Evolutionary conservation across 192 early-diverging fungal genomes (phyloP).

Genomic region (Podila epigama): DNA sequence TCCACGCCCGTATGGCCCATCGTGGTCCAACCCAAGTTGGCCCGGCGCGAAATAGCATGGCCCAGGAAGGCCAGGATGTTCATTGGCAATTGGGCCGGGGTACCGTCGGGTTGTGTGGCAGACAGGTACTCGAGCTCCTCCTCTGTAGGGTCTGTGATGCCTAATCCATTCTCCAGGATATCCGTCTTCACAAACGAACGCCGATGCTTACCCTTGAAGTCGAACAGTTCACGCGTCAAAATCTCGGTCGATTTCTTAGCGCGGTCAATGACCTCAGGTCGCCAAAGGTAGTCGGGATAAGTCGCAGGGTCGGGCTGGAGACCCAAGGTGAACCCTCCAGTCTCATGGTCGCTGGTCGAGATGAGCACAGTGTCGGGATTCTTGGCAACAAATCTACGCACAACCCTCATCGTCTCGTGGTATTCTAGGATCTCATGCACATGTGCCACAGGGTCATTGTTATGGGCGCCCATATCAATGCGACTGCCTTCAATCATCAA

Average conservation of each 20-base stretch:
- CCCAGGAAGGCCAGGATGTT: constrained; percentile 14
- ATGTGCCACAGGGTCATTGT: constrained; percentile 93
- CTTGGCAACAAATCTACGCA: constrained; percentile 78
- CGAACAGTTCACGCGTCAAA: constrained; percentile 54
- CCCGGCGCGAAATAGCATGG: constrained; percentile 14
- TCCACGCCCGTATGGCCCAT: constrained; percentile 95
- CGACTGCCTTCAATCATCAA: constrained; percentile 97
- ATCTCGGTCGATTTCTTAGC: constrained; percentile 75
- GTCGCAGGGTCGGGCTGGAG: constrained; percentile 66
- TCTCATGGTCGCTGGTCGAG: constrained; percentile 95
- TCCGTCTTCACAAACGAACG: constrained; percentile 55
- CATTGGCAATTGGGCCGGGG: background rate
- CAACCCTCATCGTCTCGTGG: constrained; percentile 74
- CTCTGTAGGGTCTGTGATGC: constrained; percentile 71
- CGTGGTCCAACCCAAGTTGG: constrained; percentile 73
- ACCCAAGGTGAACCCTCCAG: constrained; percentile 89
- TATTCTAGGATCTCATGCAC: constrained; percentile 92
- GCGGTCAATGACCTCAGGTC: constrained; percentile 73
- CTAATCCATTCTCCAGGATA: constrained; percentile 72
- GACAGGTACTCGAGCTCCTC: constrained; percentile 64
- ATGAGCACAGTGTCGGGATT: constrained; percentile 92
- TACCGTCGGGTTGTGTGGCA: background rate
- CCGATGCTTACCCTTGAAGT: constrained; percentile 27
- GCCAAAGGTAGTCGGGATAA: constrained; percentile 92
- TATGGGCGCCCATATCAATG: constrained; percentile 98